These are phyloP conservation scores for Rauvolfia tetraphylla DNA, from an alignment of 257 asterid genomes.

Conservation along the genomic window DNA sequence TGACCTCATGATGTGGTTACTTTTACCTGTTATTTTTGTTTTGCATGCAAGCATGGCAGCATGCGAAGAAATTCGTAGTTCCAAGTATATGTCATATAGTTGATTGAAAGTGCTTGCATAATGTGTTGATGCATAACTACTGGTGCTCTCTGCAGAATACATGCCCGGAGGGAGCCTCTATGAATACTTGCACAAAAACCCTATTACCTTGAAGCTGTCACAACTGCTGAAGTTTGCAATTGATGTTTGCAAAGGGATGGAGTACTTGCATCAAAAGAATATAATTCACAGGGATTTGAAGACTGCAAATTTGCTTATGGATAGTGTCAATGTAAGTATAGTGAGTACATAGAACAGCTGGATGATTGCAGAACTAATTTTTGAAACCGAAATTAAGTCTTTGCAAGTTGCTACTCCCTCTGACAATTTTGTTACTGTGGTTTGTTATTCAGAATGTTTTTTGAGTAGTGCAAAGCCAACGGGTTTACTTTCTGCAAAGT, in stretches of 20 bases:
- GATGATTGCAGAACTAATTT: not conserved
- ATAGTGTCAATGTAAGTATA: conserved; percentile 52
- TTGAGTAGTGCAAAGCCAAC: not conserved
- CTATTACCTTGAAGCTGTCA: conserved; percentile 48
- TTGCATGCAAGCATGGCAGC: not conserved
- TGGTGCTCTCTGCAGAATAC: conserved; percentile 49
- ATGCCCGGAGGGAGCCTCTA: conserved; percentile 88
- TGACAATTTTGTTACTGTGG: not conserved
- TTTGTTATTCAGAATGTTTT: not conserved
- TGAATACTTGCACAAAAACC: conserved; percentile 68
- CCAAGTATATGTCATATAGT: not conserved
- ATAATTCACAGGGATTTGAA: conserved; percentile 88
- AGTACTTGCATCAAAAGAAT: conserved; percentile 73
- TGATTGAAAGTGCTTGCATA: not conserved
- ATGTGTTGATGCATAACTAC: conserved; percentile 22
- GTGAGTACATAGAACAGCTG: not conserved
- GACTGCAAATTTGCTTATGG: conserved; percentile 87
- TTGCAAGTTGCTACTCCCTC: not conserved
- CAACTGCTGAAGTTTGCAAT: conserved; percentile 70
- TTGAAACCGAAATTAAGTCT: not conserved
- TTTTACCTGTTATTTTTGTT: not conserved
- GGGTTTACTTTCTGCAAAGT: not conserved
- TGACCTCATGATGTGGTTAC: not conserved
- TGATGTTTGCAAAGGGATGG: conserved; percentile 95
- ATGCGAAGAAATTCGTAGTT: not conserved